Evolutionary conservation across 805 yeast genomes (phyloP).

Genomic region (Wickerhamomyces alni): DNA sequence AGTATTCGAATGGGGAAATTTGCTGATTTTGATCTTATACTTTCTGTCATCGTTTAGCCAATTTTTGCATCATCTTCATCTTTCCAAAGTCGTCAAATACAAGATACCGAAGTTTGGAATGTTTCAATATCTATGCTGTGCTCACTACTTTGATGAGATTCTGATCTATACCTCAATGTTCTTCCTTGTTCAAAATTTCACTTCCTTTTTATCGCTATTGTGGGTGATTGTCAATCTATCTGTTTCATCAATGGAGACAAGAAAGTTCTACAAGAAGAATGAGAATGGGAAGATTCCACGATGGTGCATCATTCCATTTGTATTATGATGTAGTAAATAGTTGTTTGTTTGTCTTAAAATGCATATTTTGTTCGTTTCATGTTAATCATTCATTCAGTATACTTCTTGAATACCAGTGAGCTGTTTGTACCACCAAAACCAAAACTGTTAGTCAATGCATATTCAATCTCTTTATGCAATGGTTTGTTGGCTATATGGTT

Average conservation of each 20-base stretch:
- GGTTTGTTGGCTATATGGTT: constrained; percentile 53
- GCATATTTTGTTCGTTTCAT: not conserved
- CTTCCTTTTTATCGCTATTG: constrained; percentile 15
- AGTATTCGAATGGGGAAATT: constrained; percentile 2
- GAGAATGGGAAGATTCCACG: constrained; percentile 16
- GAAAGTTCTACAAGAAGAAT: constrained; percentile 35
- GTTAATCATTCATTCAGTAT: constrained; percentile 1
- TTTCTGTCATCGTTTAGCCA: constrained; percentile 38
- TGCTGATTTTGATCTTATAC: constrained; percentile 14
- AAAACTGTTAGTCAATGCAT: constrained; percentile 83
- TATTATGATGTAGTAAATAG: constrained; percentile 17
- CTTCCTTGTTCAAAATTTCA: constrained; percentile 13
- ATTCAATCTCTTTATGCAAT: constrained; percentile 34
- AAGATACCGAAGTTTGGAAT: constrained; percentile 46
- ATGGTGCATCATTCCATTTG: constrained; percentile 34
- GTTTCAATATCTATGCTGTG: constrained; percentile 47
- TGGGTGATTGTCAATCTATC: constrained; percentile 42
- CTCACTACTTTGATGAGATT: constrained; percentile 69
- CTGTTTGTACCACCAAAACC: constrained; percentile 98
- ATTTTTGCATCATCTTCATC: constrained; percentile 23
- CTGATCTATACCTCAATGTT: constrained; percentile 39
- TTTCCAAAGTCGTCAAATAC: constrained; percentile 26
- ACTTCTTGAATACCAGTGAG: constrained; percentile 49
- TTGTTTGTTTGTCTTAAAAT: not conserved
- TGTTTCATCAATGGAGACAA: constrained; percentile 49